Percentiles rank a stretch among this genome's conserved stretches.
Conservation (phyloP, 441 rosid genomes). For the Pelargonium fulgidum region DNA sequence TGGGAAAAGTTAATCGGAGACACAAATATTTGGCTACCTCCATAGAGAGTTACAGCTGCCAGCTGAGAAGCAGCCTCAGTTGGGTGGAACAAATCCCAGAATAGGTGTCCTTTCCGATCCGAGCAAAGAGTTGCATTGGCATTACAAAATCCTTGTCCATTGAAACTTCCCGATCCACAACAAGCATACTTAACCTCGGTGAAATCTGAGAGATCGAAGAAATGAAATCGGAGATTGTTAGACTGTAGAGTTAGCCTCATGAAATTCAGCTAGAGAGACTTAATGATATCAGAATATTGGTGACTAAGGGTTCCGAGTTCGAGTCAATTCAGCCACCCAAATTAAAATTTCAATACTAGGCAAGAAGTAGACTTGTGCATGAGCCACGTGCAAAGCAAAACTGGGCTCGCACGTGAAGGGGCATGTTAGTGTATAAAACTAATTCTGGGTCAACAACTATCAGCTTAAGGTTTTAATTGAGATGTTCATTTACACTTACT, state of each 20-base stretch:
- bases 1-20: slow-evolving; percentile 41
- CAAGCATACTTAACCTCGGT: slow-evolving; percentile 34
- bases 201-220: slow-evolving; percentile 30
- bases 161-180: slow-evolving; percentile 36
- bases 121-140: slow-evolving; percentile 30
- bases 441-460: too few relatives aligned
- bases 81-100: slow-evolving; percentile 51
- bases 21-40: slow-evolving; percentile 33
- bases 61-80: slow-evolving; percentile 39
- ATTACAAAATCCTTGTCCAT: slow-evolving; percentile 26
- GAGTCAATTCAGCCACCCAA: too few relatives aligned
- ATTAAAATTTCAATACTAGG: too few relatives aligned
- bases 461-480: too few relatives aligned
- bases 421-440: too few relatives aligned
- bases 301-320: background rate
- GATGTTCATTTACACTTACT: slow-evolving; percentile 25
- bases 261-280: too few relatives aligned
- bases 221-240: background rate
- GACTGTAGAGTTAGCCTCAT: background rate
- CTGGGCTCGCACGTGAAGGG: too few relatives aligned
- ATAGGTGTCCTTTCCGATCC: slow-evolving; percentile 30
- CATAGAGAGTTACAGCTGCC: slow-evolving; percentile 45
- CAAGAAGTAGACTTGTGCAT: too few relatives aligned
- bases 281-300: background rate
- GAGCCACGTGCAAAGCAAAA: too few relatives aligned